Conservation (phyloP, 495 filamentous ascomycete genomes). For the Penicillium riverlandense region DNA sequence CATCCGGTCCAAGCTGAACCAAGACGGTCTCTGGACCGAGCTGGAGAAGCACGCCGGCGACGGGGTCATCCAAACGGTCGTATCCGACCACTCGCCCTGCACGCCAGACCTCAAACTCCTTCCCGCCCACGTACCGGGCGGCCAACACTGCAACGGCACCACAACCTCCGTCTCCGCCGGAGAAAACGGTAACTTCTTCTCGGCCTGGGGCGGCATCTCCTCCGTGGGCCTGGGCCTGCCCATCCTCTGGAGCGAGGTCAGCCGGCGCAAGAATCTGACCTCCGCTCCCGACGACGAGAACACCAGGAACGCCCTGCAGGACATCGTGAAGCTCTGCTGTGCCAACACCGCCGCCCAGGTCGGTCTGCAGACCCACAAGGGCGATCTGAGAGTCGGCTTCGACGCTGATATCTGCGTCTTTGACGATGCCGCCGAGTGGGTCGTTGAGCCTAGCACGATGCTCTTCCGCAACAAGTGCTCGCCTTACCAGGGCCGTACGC, state of each 20-base stretch:
- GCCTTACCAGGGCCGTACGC: constrained; percentile 78
- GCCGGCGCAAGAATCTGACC: constrained; percentile 43
- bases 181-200: constrained; percentile 72
- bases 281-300: constrained; percentile 31
- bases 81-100: constrained; percentile 96
- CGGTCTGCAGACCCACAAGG: constrained; percentile 75
- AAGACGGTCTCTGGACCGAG: constrained; percentile 84
- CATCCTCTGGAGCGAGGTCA: constrained; percentile 80
- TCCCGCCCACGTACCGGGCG: constrained; percentile 52
- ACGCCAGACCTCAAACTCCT: constrained; percentile 91
- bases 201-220: constrained; percentile 93
- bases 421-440: constrained; percentile 74
- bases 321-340: constrained; percentile 79
- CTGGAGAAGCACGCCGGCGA: constrained; percentile 53
- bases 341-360: constrained; percentile 88
- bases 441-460: constrained; percentile 62
- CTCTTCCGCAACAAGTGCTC: constrained; percentile 92
- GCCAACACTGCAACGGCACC: constrained; percentile 14
- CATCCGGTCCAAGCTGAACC: constrained; percentile 77
- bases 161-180: constrained; percentile 10
- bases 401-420: constrained; percentile 93
- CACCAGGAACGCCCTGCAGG: constrained; percentile 48
- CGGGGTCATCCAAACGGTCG: constrained; percentile 83
- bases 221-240: constrained; percentile 87
- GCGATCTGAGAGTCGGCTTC: constrained; percentile 72